These are phyloP conservation scores for Ligustrum vulgare DNA, from an alignment of 257 asterid species.

Conservation along the genomic window DNA sequence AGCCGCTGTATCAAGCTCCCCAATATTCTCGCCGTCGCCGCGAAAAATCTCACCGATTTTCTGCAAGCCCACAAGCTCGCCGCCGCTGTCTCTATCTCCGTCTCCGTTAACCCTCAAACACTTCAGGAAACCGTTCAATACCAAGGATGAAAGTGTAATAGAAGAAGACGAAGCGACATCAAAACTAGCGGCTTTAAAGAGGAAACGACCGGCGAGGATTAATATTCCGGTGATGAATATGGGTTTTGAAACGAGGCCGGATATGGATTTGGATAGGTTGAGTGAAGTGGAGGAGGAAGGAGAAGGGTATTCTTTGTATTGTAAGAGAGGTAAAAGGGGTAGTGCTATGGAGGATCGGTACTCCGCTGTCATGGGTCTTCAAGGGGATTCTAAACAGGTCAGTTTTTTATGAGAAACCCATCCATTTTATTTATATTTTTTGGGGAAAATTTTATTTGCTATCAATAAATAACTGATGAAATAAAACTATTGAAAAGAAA, in stretches of 20 bases:
- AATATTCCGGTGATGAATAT: conserved; percentile 47
- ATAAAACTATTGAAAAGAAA: neutral
- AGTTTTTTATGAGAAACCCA: neutral
- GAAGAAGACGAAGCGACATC: conserved; percentile 30
- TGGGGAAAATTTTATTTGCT: neutral
- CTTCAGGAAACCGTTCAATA: conserved; percentile 19
- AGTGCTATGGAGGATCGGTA: conserved; percentile 75
- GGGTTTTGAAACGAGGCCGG: conserved; percentile 26
- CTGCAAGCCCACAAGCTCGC: conserved; percentile 45
- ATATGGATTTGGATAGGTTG: conserved; percentile 30
- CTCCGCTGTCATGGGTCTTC: conserved; percentile 43
- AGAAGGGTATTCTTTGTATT: conserved; percentile 62
- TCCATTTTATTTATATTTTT: neutral
- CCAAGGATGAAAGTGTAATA: conserved; percentile 2
- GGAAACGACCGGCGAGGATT: conserved; percentile 70
- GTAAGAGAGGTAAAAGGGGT: conserved; percentile 69
- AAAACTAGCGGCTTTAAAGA: conserved; percentile 44
- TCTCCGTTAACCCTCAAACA: conserved; percentile 35
- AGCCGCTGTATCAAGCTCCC: conserved; percentile 50
- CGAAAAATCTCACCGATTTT: conserved; percentile 45
- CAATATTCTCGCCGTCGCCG: conserved; percentile 59
- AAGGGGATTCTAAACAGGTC: conserved; percentile 66
- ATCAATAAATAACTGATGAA: too few relatives aligned
- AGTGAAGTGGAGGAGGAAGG: conserved; percentile 61
- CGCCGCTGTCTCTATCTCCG: conserved; percentile 37